These are phyloP conservation scores for Leucoagaricus sp. DNA, from an alignment of 1,284 basidiomycete genomes.

Conservation along the genomic window DNA sequence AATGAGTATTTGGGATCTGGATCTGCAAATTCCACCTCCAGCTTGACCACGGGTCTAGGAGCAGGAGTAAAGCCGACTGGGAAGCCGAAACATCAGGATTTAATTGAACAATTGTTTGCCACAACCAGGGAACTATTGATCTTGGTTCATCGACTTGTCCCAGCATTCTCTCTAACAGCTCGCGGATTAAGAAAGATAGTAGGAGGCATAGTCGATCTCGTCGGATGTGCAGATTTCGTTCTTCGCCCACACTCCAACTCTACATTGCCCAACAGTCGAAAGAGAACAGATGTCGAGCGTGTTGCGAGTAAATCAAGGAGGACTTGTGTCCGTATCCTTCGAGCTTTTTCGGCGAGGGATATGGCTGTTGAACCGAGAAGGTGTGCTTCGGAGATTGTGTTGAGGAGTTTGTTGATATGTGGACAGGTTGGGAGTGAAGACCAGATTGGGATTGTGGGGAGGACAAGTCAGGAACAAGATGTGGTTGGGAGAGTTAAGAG, in stretches of 20 bases:
- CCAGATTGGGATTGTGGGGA: constrained; percentile 14
- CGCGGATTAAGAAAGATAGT: constrained; percentile 48
- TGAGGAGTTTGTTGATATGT: constrained; percentile 56
- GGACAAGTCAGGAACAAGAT: constrained; percentile 36
- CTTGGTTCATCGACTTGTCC: constrained; percentile 49
- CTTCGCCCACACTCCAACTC: constrained; percentile 12
- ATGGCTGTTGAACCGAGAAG: constrained; percentile 35
- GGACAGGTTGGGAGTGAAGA: constrained; percentile 25
- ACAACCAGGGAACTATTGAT: constrained; percentile 53
- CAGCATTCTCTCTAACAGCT: constrained; percentile 48
- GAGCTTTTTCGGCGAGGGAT: background rate
- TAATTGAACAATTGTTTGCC: constrained; percentile 54
- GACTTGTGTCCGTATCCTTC: background rate
- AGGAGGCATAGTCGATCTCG: constrained; percentile 50
- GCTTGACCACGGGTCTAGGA: background rate
- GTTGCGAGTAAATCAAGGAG: background rate
- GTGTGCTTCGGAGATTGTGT: constrained; percentile 46
- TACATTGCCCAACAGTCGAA: background rate
- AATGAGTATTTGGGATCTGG: background rate
- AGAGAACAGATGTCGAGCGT: background rate
- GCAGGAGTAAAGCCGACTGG: background rate
- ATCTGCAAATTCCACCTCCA: background rate
- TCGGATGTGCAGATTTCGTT: constrained; percentile 53
- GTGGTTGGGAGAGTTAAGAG: constrained; percentile 58
- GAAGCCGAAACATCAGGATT: constrained; percentile 33